Evolutionary conservation across 129 eudicot genomes (phyloP).

Genomic region (Cynara cardunculus): DNA sequence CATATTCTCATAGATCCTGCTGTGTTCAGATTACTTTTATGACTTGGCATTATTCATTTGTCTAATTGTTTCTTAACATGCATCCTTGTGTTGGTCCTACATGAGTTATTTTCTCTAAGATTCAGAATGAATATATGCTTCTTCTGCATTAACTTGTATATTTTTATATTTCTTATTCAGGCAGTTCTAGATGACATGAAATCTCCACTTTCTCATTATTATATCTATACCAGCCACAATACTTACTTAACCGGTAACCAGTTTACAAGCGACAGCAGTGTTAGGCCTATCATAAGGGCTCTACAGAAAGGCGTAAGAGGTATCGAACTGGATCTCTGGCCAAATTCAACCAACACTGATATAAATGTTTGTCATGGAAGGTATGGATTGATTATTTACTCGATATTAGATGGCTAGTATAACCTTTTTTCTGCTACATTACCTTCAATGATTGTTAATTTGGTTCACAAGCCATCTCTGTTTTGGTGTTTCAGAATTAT

Average conservation of each 20-base stretch:
- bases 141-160: neutral
- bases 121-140: neutral
- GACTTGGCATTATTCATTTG: neutral
- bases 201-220: constrained; percentile 54
- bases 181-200: constrained; percentile 49
- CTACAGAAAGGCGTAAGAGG: constrained; percentile 40
- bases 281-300: constrained; percentile 46
- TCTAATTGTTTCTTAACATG: neutral
- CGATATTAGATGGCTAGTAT: neutral
- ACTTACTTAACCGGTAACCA: constrained; percentile 65
- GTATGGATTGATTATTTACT: constrained; percentile 19
- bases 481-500: neutral
- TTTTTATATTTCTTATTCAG: constrained; percentile 16
- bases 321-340: constrained; percentile 58
- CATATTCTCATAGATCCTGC: neutral
- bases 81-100: neutral
- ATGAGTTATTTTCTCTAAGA: neutral
- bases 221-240: constrained; percentile 59
- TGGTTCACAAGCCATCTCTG: neutral
- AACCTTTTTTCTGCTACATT: neutral
- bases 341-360: constrained; percentile 38
- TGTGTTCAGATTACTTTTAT: neutral
- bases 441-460: neutral
- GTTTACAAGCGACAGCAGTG: constrained; percentile 49
- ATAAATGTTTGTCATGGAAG: constrained; percentile 63